Percentiles rank a stretch among this genome's conserved stretches.
Conservation (phyloP, 441 rosid species). For the Pelargonium citronellum region DNA sequence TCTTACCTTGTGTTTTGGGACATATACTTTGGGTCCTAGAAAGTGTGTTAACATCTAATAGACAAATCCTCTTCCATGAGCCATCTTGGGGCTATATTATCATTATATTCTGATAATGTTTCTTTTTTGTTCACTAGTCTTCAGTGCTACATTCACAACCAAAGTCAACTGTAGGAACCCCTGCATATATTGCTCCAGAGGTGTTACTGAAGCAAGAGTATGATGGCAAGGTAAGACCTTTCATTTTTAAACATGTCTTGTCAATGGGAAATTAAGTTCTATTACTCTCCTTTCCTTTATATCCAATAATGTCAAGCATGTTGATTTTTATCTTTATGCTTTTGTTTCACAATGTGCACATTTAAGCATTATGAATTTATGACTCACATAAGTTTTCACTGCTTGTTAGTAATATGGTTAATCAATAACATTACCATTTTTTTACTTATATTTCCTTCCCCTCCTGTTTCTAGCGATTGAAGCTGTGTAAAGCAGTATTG, state of each 20-base stretch:
- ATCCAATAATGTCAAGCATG: not conserved
- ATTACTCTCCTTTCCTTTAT: not conserved
- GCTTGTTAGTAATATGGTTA: too few species aligned
- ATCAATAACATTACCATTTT: too few species aligned
- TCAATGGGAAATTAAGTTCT: not conserved
- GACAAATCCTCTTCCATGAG: too few species aligned
- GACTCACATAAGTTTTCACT: too few species aligned
- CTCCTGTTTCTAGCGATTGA: too few species aligned
- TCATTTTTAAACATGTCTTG: not conserved
- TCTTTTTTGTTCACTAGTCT: slow-evolving; percentile 33
- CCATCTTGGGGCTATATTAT: too few species aligned
- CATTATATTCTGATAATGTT: slow-evolving; percentile 1
- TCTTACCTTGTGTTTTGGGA: too few species aligned
- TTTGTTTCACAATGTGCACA: not conserved
- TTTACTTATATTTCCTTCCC: too few species aligned
- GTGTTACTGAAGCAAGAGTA: slow-evolving; percentile 50
- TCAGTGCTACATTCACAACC: slow-evolving; percentile 67
- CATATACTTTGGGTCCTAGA: too few species aligned
- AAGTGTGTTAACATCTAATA: too few species aligned
- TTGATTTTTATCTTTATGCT: not conserved
- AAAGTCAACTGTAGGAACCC: slow-evolving; percentile 67
- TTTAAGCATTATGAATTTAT: too few species aligned
- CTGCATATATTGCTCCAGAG: slow-evolving; percentile 71
- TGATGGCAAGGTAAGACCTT: slow-evolving; percentile 57
- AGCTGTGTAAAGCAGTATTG: too few species aligned